phyloP scores from a whole-genome alignment of 805 yeast genomes.

The Hanseniaspora singularis region DNA sequence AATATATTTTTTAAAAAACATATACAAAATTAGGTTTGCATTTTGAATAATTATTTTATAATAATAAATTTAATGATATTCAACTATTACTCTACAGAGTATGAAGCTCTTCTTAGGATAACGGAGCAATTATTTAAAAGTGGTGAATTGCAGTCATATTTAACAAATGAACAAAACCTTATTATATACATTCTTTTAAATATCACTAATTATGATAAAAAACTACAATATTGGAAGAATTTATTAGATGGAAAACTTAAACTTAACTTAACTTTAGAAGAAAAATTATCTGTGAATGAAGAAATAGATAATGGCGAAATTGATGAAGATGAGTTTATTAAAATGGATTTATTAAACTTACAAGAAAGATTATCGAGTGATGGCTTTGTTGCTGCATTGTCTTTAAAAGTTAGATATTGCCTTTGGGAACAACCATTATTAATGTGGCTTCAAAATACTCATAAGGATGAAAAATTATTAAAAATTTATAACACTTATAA shows the following conservation, averaged over 20 bases:
- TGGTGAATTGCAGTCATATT: slow-evolving; percentile 36
- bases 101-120: slow-evolving; percentile 25
- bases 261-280: slow-evolving; percentile 3
- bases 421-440: slow-evolving; percentile 45
- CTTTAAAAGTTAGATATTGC: slow-evolving; percentile 53
- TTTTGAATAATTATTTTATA: neutral
- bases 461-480: neutral
- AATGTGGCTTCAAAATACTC: slow-evolving; percentile 10
- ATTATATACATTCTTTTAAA: slow-evolving; percentile 38
- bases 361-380: slow-evolving; percentile 35
- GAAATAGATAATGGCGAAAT: slow-evolving; percentile 11
- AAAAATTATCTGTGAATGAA: no score
- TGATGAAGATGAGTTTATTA: slow-evolving; percentile 26
- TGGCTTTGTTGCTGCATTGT: slow-evolving; percentile 42
- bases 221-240: slow-evolving; percentile 14
- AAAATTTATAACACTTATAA: slow-evolving; percentile 1
- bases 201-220: slow-evolving; percentile 22
- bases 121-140: slow-evolving; percentile 30
- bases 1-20: no score
- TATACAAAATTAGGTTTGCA: no score
- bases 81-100: slow-evolving; percentile 27
- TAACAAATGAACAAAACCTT: slow-evolving; percentile 45
- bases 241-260: slow-evolving; percentile 2
- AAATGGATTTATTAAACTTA: slow-evolving; percentile 32
- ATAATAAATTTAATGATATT: slow-evolving; percentile 13